Conservation (phyloP, 768 basidiomycete species). For the Pulveroboletus sp. region DNA sequence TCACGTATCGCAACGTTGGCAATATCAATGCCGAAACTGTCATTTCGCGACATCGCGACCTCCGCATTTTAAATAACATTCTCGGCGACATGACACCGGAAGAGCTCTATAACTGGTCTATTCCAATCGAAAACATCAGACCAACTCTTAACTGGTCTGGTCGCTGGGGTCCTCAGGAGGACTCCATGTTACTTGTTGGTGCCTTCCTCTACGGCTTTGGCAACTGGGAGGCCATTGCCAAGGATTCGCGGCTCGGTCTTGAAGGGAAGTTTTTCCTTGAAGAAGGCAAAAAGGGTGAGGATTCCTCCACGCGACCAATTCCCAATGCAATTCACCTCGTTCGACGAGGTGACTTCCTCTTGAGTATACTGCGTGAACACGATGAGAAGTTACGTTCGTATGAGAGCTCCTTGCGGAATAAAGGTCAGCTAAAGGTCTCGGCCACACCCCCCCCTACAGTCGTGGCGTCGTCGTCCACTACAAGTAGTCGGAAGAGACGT, state of each 20-base stretch:
- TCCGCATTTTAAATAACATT: slow-evolving; percentile 81
- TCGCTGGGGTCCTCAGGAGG: slow-evolving; percentile 88
- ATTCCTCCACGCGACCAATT: slow-evolving; percentile 78
- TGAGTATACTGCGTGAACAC: slow-evolving; percentile 78
- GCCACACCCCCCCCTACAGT: slow-evolving; percentile 71
- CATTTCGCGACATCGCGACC: slow-evolving; percentile 81
- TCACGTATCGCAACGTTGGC: slow-evolving; percentile 81
- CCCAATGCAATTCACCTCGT: slow-evolving; percentile 98
- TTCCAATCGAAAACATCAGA: slow-evolving; percentile 91
- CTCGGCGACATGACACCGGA: slow-evolving; percentile 56
- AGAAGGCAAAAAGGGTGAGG: slow-evolving; percentile 93
- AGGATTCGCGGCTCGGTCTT: slow-evolving; percentile 78
- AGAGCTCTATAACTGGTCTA: slow-evolving; percentile 75
- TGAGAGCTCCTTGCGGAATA: slow-evolving; percentile 71
- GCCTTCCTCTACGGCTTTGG: slow-evolving; percentile 93
- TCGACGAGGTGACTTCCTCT: slow-evolving; percentile 90
- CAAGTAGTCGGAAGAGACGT: slow-evolving; percentile 61
- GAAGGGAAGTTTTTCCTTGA: slow-evolving; percentile 97
- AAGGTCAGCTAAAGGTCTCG: slow-evolving; percentile 66
- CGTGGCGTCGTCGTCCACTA: slow-evolving; percentile 59
- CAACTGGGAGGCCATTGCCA: slow-evolving; percentile 93
- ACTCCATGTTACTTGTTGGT: slow-evolving; percentile 91
- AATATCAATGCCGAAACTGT: slow-evolving; percentile 99
- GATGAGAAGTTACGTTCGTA: slow-evolving; percentile 89
- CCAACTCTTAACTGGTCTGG: slow-evolving; percentile 96